Evolutionary conservation across 441 rosid species (phyloP).

Genomic region (Viola pubescens): DNA sequence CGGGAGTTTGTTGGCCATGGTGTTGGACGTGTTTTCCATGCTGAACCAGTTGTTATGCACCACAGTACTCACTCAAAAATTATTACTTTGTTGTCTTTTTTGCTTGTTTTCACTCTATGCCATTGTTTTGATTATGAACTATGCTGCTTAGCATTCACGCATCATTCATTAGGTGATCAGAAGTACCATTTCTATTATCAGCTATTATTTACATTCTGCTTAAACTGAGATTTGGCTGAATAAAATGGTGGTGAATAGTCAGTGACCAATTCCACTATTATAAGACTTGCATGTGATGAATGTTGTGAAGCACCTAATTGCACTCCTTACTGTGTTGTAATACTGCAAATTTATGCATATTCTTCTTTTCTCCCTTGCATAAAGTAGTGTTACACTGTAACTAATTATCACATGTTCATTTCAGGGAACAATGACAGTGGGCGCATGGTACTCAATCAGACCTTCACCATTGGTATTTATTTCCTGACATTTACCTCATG

Average conservation of each 20-base stretch:
- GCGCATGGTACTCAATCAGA: slow-evolving; percentile 73
- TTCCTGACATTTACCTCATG: neutral
- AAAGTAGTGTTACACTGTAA: neutral
- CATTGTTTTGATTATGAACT: slow-evolving; percentile 2
- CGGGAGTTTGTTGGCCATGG: slow-evolving; percentile 87
- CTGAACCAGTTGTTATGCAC: slow-evolving; percentile 81
- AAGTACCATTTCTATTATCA: neutral
- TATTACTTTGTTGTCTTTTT: neutral
- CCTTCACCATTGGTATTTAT: slow-evolving; percentile 71
- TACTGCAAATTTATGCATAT: no score
- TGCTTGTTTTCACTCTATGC: slow-evolving; percentile 8
- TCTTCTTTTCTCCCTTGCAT: no score
- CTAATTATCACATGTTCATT: neutral
- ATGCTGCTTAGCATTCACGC: neutral
- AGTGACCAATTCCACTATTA: no score
- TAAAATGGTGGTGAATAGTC: no score
- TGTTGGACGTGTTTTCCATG: slow-evolving; percentile 78
- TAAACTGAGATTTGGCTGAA: neutral
- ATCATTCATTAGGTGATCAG: neutral
- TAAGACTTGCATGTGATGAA: no score
- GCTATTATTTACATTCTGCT: no score
- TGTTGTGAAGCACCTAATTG: no score
- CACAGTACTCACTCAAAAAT: slow-evolving; percentile 41
- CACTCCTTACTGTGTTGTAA: no score
- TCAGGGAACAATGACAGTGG: slow-evolving; percentile 74